These are phyloP conservation scores for Solanum lycopersicoides DNA, from an alignment of 257 asterid species.

Conservation along the genomic window DNA sequence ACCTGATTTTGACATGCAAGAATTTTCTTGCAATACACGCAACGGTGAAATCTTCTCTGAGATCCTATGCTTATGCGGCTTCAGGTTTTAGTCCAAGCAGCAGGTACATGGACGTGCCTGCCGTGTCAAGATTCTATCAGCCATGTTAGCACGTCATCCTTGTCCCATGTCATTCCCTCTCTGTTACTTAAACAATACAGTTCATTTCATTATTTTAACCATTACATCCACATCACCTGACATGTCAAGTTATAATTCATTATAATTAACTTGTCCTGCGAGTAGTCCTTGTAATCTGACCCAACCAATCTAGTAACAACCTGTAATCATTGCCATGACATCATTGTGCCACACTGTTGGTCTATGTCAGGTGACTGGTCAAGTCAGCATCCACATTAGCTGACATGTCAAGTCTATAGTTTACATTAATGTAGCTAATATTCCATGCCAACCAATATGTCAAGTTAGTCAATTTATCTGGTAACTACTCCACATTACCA, in stretches of 20 bases:
- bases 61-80: not conserved
- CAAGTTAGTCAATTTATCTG: not conserved
- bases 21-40: not conserved
- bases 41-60: not conserved
- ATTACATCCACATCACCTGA: not conserved
- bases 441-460: not conserved
- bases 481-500: not conserved
- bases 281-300: not conserved
- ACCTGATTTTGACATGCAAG: not conserved
- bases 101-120: not conserved
- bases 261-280: not conserved
- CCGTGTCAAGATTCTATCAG: not conserved
- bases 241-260: not conserved
- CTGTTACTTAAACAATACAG: not conserved
- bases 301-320: not conserved
- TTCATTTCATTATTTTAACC: not conserved
- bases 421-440: not conserved
- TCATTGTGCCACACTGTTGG: not conserved
- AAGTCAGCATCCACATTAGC: not conserved
- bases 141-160: not conserved
- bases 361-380: not conserved
- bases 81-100: not conserved
- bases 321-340: not conserved
- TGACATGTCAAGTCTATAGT: not conserved
- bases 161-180: not conserved